A percentile compares a stretch with the other conserved stretches of the same genome.
Evolutionary conservation across 2,329 filamentous ascomycete genomes (phyloP).

Genomic region (Alternaria solani): DNA sequence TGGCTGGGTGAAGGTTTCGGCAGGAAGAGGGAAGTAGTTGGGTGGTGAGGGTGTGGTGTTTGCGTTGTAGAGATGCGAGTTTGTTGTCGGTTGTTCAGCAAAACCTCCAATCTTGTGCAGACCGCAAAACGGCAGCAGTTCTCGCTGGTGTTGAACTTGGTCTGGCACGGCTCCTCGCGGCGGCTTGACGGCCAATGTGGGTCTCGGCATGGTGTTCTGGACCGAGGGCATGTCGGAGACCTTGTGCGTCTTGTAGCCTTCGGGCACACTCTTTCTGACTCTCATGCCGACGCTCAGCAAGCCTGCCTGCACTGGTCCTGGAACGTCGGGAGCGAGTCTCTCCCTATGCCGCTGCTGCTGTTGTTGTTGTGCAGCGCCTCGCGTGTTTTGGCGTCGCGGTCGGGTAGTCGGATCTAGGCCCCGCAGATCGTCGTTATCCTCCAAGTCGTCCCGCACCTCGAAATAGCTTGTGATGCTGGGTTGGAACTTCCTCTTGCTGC

Average conservation of each 20-base stretch:
- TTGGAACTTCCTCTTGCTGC: conserved; percentile 56
- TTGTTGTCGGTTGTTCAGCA: conserved; percentile 63
- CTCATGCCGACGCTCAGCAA: conserved; percentile 95
- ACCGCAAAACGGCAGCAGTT: conserved; percentile 82
- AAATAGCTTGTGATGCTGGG: conserved; percentile 58
- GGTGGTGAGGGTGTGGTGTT: conserved; percentile 35
- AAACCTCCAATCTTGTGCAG: conserved; percentile 78
- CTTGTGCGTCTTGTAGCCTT: conserved; percentile 86
- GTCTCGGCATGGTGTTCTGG: conserved; percentile 35
- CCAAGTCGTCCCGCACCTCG: conserved; percentile 32
- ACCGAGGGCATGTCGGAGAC: conserved; percentile 37
- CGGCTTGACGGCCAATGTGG: conserved; percentile 33
- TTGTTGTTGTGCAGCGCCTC: conserved; percentile 3
- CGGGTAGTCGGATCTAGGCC: conserved; percentile 40
- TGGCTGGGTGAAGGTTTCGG: conserved; percentile 46
- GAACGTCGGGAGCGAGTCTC: conserved; percentile 60
- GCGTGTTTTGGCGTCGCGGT: conserved; percentile 26
- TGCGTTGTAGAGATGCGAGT: conserved; percentile 46
- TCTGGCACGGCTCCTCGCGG: conserved; percentile 33
- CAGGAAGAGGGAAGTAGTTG: conserved; percentile 41
- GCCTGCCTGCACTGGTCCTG: conserved; percentile 75
- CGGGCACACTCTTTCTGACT: conserved; percentile 88
- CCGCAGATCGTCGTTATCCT: conserved; percentile 36
- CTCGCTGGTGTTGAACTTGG: conserved; percentile 55
- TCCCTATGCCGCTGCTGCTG: conserved; percentile 19